Evolutionary conservation across 768 basidiomycete species (phyloP).

Genomic region (Holtermanniella nyarrowii): DNA sequence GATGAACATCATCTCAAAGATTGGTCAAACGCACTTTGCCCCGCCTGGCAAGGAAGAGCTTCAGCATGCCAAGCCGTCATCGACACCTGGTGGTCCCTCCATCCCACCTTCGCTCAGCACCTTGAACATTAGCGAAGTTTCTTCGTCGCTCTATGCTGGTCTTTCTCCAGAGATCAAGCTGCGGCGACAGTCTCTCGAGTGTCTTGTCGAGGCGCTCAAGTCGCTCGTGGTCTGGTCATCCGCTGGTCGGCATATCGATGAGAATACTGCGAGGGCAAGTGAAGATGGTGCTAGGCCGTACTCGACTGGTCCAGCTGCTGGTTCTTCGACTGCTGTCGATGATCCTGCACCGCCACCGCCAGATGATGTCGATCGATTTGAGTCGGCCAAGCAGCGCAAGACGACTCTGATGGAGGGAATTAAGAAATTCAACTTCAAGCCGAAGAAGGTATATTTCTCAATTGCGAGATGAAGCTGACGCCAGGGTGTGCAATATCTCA

Average conservation of each 20-base stretch:
- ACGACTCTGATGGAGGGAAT: conserved; percentile 88
- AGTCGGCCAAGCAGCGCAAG: conserved; percentile 93
- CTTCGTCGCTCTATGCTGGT: conserved; percentile 50
- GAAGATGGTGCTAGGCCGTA: conserved; percentile 15
- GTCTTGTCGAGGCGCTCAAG: conserved; percentile 73
- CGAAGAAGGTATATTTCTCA: conserved; percentile 63
- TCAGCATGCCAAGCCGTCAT: conserved; percentile 42
- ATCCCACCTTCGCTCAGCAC: conserved; percentile 59
- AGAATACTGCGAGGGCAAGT: conserved; percentile 10
- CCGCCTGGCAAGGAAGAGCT: conserved; percentile 36
- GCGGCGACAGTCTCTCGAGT: conserved; percentile 86
- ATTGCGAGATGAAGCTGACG: background rate
- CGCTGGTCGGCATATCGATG: conserved; percentile 4
- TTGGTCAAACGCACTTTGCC: conserved; percentile 53
- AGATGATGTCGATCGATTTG: conserved; percentile 86
- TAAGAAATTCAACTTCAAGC: conserved; percentile 96
- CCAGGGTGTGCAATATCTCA: conserved; percentile 78
- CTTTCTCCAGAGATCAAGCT: conserved; percentile 68
- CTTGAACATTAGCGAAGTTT: conserved; percentile 43
- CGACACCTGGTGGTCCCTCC: conserved; percentile 34
- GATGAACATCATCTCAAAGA: conserved; percentile 92
- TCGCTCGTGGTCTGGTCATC: conserved; percentile 79
- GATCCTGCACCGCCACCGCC: conserved; percentile 17
- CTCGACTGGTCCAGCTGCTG: background rate
- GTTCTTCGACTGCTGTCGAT: conserved; percentile 13